A percentile compares a stretch with the other conserved stretches of the same genome.
Evolutionary conservation across 768 basidiomycete genomes (phyloP).

Genomic region (Tylopilus felleus): DNA sequence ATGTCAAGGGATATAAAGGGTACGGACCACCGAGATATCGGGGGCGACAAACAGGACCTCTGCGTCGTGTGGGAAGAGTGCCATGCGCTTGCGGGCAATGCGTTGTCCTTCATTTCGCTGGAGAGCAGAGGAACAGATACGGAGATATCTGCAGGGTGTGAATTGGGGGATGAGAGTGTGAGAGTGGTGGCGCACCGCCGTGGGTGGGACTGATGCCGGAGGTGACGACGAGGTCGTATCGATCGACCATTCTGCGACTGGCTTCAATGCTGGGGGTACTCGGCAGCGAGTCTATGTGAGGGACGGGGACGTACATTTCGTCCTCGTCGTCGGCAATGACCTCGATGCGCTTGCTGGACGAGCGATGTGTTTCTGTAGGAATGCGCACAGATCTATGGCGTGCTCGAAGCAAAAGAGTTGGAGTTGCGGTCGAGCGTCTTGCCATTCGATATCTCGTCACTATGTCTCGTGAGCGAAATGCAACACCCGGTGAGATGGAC

Average conservation of each 20-base stretch:
- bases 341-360: constrained; percentile 77
- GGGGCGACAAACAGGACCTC: constrained; percentile 78
- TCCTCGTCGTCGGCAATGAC: constrained; percentile 89
- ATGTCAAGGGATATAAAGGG: background rate
- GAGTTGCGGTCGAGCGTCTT: constrained; percentile 85
- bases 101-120: constrained; percentile 72
- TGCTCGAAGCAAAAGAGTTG: constrained; percentile 85
- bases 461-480: constrained; percentile 29
- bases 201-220: constrained; percentile 91
- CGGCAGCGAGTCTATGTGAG: background rate
- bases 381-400: constrained; percentile 68
- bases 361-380: accelerated
- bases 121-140: constrained; percentile 24
- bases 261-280: constrained; percentile 68
- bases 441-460: constrained; percentile 91
- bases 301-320: constrained; percentile 56
- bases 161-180: background rate
- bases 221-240: constrained; percentile 89
- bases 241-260: constrained; percentile 70
- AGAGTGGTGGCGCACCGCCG: constrained; percentile 53
- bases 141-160: constrained; percentile 58
- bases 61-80: constrained; percentile 73
- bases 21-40: constrained; percentile 83
- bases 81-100: constrained; percentile 83
- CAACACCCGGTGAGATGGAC: too few relatives aligned